Evolutionary conservation across 495 filamentous ascomycete genomes (phyloP).

Genomic region (Filosporella fistucella): DNA sequence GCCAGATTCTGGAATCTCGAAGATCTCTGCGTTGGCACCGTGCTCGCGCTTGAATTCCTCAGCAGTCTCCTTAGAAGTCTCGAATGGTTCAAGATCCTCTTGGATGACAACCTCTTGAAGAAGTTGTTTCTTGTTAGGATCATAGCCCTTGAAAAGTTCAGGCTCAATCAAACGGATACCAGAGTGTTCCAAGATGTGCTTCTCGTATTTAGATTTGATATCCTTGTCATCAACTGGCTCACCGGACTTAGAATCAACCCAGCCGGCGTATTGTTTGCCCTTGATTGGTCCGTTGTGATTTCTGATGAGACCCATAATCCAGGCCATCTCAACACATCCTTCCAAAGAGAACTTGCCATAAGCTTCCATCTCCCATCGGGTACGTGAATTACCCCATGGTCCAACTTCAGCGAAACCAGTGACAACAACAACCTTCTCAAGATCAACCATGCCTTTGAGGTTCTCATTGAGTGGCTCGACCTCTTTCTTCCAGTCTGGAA

Average conservation of each 20-base stretch:
- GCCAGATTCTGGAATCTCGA: constrained; percentile 89
- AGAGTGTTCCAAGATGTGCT: constrained; percentile 90
- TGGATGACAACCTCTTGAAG: constrained; percentile 96
- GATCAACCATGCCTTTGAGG: constrained; percentile 95
- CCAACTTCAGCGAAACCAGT: constrained; percentile 96
- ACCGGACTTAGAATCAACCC: constrained; percentile 91
- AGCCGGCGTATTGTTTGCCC: constrained; percentile 93
- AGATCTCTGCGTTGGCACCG: constrained; percentile 94
- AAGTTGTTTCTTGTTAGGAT: constrained; percentile 97
- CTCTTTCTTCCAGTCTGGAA: constrained; percentile 89
- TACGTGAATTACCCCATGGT: constrained; percentile 97
- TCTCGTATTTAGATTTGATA: constrained; percentile 94
- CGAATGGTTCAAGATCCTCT: constrained; percentile 95
- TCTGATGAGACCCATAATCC: constrained; percentile 99
- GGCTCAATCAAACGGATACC: constrained; percentile 98
- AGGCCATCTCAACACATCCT: constrained; percentile 98
- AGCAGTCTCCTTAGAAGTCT: constrained; percentile 93
- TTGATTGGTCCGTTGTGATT: constrained; percentile 99
- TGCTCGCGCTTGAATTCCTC: constrained; percentile 97
- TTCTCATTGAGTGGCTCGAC: constrained; percentile 80
- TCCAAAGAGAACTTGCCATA: constrained; percentile 95
- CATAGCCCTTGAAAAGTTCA: constrained; percentile 94
- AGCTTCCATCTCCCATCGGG: constrained; percentile 99
- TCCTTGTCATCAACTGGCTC: constrained; percentile 98
- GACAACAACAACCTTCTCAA: constrained; percentile 96